These are phyloP conservation scores for Chlamydomonas sp. DNA, from an alignment of 139 green algal genomes.

Conservation along the genomic window DNA sequence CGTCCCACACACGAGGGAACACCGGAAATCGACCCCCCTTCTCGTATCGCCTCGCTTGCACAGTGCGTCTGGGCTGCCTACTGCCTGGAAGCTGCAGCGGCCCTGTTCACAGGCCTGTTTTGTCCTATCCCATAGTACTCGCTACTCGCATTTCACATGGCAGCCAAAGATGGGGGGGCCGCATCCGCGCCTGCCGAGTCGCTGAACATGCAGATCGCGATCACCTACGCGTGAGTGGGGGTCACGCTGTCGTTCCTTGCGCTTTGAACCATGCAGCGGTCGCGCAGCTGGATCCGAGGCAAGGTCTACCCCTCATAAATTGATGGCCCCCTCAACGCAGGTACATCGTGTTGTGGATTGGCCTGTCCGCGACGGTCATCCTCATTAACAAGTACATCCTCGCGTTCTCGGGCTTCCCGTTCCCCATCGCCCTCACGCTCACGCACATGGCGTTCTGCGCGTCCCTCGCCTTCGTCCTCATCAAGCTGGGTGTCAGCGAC, in stretches of 20 bases:
- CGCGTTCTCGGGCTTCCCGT: slow-evolving; percentile 48
- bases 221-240: slow-evolving; percentile 11
- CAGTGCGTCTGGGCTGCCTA: too few relatives aligned
- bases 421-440: slow-evolving; percentile 53
- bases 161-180: too few relatives aligned
- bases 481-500: slow-evolving; percentile 22
- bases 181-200: too few relatives aligned
- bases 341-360: slow-evolving; percentile 41
- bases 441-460: slow-evolving; percentile 52
- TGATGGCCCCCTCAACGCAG: slow-evolving; percentile 1
- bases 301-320: background rate
- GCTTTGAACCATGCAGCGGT: background rate
- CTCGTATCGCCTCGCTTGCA: too few relatives aligned
- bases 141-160: too few relatives aligned
- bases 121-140: too few relatives aligned
- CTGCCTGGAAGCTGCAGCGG: too few relatives aligned
- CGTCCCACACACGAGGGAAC: too few relatives aligned
- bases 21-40: too few relatives aligned
- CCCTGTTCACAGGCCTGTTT: too few relatives aligned
- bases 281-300: background rate
- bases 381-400: slow-evolving; percentile 70
- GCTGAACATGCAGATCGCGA: slow-evolving; percentile 6
- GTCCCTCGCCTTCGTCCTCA: slow-evolving; percentile 20
- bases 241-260: too few relatives aligned
- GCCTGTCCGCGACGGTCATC: slow-evolving; percentile 43